Percentiles rank a stretch among this genome's conserved stretches.
These are phyloP conservation scores for Coemansia furcata DNA, from an alignment of 192 early-diverging fungal genomes.

Conservation along the genomic window DNA sequence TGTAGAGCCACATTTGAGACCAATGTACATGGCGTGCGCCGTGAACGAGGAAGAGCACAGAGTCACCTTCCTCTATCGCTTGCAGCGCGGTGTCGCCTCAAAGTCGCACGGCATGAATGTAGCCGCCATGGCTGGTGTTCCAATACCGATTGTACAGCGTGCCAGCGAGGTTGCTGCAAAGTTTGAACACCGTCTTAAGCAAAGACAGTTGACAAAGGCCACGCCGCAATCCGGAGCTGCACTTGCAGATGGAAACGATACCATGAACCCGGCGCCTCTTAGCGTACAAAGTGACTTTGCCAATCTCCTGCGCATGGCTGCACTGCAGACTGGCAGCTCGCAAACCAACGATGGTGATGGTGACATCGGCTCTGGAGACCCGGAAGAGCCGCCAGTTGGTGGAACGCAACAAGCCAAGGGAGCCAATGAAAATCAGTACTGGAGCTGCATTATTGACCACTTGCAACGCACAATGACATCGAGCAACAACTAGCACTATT, in stretches of 20 bases:
- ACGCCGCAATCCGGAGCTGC: neutral
- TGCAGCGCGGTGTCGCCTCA: conserved; percentile 79
- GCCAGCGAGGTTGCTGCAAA: conserved; percentile 69
- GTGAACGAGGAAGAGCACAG: conserved; percentile 77
- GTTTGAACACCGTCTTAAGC: conserved; percentile 63
- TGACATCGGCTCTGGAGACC: neutral
- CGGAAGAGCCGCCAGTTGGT: conserved; percentile 23
- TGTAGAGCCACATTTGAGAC: conserved; percentile 68
- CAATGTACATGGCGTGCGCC: conserved; percentile 86
- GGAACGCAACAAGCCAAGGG: conserved; percentile 12
- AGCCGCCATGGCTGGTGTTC: conserved; percentile 94
- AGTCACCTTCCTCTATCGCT: conserved; percentile 95
- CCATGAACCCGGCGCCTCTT: conserved; percentile 20
- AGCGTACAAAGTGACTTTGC: conserved; percentile 53
- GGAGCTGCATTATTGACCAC: conserved; percentile 53
- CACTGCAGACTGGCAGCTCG: neutral
- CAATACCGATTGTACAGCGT: conserved; percentile 62
- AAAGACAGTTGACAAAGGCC: conserved; percentile 3
- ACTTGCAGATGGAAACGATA: neutral
- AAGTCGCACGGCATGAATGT: conserved; percentile 99
- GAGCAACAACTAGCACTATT: neutral
- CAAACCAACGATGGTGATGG: neutral
- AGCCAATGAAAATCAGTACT: conserved; percentile 55
- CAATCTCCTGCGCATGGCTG: conserved; percentile 48
- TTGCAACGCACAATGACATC: conserved; percentile 26